A percentile compares a stretch with the other conserved stretches of the same genome.
These are phyloP conservation scores for Gremmenia infestans DNA, from an alignment of 2,329 filamentous ascomycete genomes.

Conservation along the genomic window DNA sequence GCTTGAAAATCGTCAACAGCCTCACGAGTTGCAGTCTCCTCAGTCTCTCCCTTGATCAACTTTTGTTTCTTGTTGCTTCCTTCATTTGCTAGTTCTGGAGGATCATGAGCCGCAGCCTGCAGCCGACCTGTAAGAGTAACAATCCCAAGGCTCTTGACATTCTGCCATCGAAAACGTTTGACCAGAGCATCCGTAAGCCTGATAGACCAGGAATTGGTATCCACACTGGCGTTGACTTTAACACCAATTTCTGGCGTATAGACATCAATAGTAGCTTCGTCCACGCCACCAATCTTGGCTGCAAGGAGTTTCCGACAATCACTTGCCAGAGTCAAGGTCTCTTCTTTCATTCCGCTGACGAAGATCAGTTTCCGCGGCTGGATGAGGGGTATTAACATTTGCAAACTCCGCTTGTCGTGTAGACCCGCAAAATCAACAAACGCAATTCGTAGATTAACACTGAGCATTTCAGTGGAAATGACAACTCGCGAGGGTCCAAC, in stretches of 20 bases:
- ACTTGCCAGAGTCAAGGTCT: conserved; percentile 72
- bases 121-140: conserved; percentile 83
- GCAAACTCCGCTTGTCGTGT: conserved; percentile 88
- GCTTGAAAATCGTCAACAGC: conserved; percentile 13
- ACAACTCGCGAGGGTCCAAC: conserved; percentile 71
- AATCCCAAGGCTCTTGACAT: conserved; percentile 81
- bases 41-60: conserved; percentile 40
- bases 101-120: conserved; percentile 44
- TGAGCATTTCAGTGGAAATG: conserved; percentile 57
- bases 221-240: conserved; percentile 83
- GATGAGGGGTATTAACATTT: conserved; percentile 92
- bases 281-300: conserved; percentile 38
- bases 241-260: conserved; percentile 75
- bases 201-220: conserved; percentile 96
- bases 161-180: conserved; percentile 89
- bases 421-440: conserved; percentile 90
- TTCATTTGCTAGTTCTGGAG: conserved; percentile 35
- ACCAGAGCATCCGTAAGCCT: conserved; percentile 82
- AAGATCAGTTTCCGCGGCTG: conserved; percentile 91
- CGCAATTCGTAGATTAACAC: conserved; percentile 69
- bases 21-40: conserved; percentile 25
- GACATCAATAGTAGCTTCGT: conserved; percentile 57
- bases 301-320: conserved; percentile 69
- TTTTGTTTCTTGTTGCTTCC: conserved; percentile 41
- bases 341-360: conserved; percentile 72